Evolutionary conservation across 345 rosid species (phyloP).

Genomic region (Gossypium arboreum): DNA sequence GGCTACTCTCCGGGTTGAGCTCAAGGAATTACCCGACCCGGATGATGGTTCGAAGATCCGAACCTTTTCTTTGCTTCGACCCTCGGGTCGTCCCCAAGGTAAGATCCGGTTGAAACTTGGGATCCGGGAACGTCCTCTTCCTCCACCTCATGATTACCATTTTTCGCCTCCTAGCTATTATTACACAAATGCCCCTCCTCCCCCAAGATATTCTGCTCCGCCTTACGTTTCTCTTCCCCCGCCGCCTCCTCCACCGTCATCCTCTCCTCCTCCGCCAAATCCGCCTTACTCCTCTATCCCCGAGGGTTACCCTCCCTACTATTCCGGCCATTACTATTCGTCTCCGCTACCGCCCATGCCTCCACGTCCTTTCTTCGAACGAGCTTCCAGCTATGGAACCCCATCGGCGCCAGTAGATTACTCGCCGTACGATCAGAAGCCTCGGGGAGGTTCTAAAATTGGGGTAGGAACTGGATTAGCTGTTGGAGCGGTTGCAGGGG

Average conservation of each 20-base stretch:
- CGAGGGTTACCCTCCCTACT: conserved; percentile 20
- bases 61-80: conserved; percentile 34
- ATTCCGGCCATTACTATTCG: conserved; percentile 17
- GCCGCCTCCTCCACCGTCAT: conserved; percentile 27
- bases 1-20: conserved; percentile 39
- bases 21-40: conserved; percentile 26
- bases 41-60: conserved; percentile 25
- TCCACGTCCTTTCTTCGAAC: conserved; percentile 26
- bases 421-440: conserved; percentile 37
- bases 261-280: conserved; percentile 24
- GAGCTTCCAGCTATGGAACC: conserved; percentile 21
- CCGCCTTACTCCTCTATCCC: conserved; percentile 31
- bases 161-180: conserved; percentile 28
- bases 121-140: conserved; percentile 36
- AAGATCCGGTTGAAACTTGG: conserved; percentile 47
- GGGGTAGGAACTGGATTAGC: conserved; percentile 34
- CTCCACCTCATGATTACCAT: conserved; percentile 29
- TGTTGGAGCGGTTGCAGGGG: conserved; percentile 35
- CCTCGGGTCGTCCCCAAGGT: conserved; percentile 65
- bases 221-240: conserved; percentile 24
- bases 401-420: conserved; percentile 58
- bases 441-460: conserved; percentile 19
- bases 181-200: conserved; percentile 23
- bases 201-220: conserved; percentile 17
- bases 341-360: conserved; percentile 27